A percentile compares a stretch with the other conserved stretches of the same genome.
phyloP scores from a whole-genome alignment of 2,329 filamentous ascomycete genomes.

The Trichoderma simmonsii region DNA sequence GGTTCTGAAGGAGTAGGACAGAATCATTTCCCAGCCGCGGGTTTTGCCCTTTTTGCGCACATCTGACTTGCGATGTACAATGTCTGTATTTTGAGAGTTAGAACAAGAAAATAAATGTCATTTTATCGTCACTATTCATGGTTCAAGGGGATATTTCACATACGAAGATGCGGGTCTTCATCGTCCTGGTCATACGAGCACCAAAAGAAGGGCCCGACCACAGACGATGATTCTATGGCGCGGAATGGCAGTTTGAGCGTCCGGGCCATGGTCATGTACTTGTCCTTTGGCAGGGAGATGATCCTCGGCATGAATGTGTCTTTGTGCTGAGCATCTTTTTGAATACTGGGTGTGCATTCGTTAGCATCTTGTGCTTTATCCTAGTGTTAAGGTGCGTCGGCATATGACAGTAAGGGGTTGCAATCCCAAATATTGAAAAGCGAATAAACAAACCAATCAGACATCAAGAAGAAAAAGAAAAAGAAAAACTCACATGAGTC shows the following conservation, averaged over 20 bases:
- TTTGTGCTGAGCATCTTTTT: constrained; percentile 52
- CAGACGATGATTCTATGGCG: constrained; percentile 55
- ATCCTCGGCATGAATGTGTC: constrained; percentile 57
- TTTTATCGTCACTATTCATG: neutral
- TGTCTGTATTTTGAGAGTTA: constrained; percentile 39
- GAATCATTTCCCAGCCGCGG: constrained; percentile 62
- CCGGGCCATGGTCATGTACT: constrained; percentile 56
- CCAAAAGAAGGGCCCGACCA: constrained; percentile 65
- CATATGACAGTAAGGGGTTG: neutral
- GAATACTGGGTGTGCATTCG: constrained; percentile 43
- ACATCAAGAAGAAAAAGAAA: neutral
- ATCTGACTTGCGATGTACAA: constrained; percentile 64
- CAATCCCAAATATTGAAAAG: neutral
- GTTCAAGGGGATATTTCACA: constrained; percentile 23
- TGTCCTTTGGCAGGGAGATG: constrained; percentile 49
- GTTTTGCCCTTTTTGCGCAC: constrained; percentile 62
- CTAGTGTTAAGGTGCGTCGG: neutral
- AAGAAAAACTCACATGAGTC: constrained; percentile 48
- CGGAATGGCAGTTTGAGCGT: constrained; percentile 52
- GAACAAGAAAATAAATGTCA: neutral
- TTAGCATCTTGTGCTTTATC: neutral
- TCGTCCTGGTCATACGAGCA: constrained; percentile 55
- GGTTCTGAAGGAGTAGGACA: constrained; percentile 55
- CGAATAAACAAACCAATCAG: neutral
- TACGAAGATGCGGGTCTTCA: constrained; percentile 55